Evolutionary conservation across 345 rosid genomes (phyloP).

Genomic region (Eucalyptus albens): DNA sequence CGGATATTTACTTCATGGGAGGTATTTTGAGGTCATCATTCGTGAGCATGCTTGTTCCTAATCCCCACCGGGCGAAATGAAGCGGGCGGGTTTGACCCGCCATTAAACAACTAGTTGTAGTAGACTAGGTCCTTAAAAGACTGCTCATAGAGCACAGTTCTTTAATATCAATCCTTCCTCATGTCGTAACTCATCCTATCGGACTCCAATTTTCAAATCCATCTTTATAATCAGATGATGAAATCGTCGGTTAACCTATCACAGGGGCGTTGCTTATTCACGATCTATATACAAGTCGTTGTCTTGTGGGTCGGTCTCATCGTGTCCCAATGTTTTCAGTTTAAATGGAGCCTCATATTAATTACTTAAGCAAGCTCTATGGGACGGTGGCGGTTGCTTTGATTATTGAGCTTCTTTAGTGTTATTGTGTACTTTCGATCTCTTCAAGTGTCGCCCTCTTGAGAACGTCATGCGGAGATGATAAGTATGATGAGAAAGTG

Average conservation of each 20-base stretch:
- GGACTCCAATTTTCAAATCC: background rate
- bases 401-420: background rate
- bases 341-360: background rate
- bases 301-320: background rate
- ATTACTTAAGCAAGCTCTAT: background rate
- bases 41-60: background rate
- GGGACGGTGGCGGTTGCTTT: background rate
- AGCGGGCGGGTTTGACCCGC: background rate
- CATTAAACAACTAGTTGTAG: background rate
- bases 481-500: background rate
- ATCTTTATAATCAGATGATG: conserved; percentile 5
- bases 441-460: background rate
- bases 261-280: background rate
- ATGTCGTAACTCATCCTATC: background rate
- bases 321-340: background rate
- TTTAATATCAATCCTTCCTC: background rate
- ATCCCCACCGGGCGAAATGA: background rate
- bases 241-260: conserved; percentile 20
- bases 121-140: background rate
- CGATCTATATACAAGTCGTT: background rate
- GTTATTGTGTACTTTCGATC: background rate
- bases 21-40: background rate
- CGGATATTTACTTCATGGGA: background rate
- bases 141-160: background rate
- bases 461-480: background rate